phyloP scores from a whole-genome alignment of 1,284 basidiomycete genomes.

The Agroathelia rolfsii region DNA sequence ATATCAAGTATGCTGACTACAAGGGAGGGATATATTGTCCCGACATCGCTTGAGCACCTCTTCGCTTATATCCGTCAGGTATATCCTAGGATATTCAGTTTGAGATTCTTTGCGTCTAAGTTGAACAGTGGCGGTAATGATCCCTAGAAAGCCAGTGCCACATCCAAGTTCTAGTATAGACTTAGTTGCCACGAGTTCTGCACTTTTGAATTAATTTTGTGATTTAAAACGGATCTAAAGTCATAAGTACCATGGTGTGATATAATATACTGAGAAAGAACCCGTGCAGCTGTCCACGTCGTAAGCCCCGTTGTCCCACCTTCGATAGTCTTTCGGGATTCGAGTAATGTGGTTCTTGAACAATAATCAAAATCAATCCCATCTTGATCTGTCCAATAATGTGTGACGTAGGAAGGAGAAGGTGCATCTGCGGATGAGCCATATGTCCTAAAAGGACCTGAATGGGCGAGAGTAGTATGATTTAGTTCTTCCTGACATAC shows the following conservation, averaged over 20 bases:
- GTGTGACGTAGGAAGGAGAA: constrained; percentile 51
- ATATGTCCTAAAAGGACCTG: constrained; percentile 16
- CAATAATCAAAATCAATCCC: constrained; percentile 18
- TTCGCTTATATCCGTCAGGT: constrained; percentile 56
- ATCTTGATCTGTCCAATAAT: constrained; percentile 39
- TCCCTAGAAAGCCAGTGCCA: constrained; percentile 65
- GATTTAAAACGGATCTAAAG: neutral
- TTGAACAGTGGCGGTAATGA: constrained; percentile 48
- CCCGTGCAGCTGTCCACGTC: constrained; percentile 66
- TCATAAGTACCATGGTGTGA: constrained; percentile 34
- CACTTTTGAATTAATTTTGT: constrained; percentile 1
- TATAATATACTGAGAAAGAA: constrained; percentile 56
- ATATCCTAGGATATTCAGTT: constrained; percentile 24
- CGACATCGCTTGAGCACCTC: constrained; percentile 53
- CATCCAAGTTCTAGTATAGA: constrained; percentile 62
- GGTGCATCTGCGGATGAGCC: constrained; percentile 32
- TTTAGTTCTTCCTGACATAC: constrained; percentile 19
- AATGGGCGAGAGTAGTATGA: constrained; percentile 2
- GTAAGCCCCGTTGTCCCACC: constrained; percentile 66
- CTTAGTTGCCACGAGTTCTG: constrained; percentile 39
- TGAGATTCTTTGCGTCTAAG: constrained; percentile 9
- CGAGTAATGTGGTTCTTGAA: constrained; percentile 47
- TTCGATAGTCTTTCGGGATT: constrained; percentile 64
- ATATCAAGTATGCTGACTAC: constrained; percentile 38
- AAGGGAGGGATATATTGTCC: constrained; percentile 46